Evolutionary conservation across 305 asterid species (phyloP), one percentile per base, ranked within the genome.

Genomic region (Fraxinus xanthoxyloides): DNA sequence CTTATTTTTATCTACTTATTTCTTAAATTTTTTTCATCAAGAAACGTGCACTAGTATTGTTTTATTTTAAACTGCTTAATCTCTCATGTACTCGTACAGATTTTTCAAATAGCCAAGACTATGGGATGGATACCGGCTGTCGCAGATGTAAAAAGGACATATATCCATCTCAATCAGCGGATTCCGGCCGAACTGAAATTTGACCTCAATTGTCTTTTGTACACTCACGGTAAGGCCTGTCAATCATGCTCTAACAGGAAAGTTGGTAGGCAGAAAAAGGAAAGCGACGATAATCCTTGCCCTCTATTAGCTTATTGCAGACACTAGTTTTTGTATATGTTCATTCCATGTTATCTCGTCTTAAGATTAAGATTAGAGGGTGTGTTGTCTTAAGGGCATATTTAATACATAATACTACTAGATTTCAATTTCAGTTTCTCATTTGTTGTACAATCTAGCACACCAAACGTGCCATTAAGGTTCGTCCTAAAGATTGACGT

Each of bases 161-260:
- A 93, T 79, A 83, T 85, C 85, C 97, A 92, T 89, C 94, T 94
- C 86, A 94, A 94, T 79, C 82, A 80, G n/a, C 89, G 92, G 83
- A 94, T 94, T 76, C 98, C 98, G 70, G 83, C 84, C 35, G 91
- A 93, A 72, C 87, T 93, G 54, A 92, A 93, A 84, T 92, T 93
- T 76, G 97, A 93, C 89, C 90, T 94, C 40, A 94, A 94, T 59
- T 94, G 97, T 84, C 98, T 94, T 86, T 80, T 94, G 40, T 94
- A 89, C 83, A 91, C 97, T 73, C 98, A 94, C 34, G 97, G 98
- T 80, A 94, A 94, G 92, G 86, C 81, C 82, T 93, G 98, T 84
- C 86, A 84, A 75, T 85, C 80, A 84, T 94, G 98, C 88, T 88
- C 97, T 40, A 72, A 82, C 81, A 86, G 86, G 85, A 91, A 89